Percentiles rank a stretch among this genome's conserved stretches.
Conservation (phyloP, 2,329 filamentous ascomycete species). For the Fusarium sterilihyphosum region DNA sequence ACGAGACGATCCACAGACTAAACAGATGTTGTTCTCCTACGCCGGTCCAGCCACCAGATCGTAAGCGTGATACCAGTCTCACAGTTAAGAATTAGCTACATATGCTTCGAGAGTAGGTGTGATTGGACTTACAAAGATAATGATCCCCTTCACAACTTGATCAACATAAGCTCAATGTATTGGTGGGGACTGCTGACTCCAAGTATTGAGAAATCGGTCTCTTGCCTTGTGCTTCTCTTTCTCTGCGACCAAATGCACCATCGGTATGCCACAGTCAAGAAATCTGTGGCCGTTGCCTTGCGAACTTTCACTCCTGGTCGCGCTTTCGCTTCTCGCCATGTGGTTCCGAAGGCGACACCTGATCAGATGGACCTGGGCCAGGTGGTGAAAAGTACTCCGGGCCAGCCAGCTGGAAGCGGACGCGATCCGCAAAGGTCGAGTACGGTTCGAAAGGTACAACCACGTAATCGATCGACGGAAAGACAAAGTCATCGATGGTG, state of each 20-base stretch:
- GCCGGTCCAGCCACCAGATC: background rate
- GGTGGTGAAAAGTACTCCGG: background rate
- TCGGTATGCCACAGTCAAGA: too few species aligned
- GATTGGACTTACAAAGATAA: background rate
- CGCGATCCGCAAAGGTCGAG: background rate
- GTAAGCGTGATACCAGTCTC: too few species aligned
- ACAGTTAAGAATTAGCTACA: background rate
- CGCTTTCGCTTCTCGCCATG: background rate
- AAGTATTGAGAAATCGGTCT: background rate
- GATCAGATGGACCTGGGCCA: background rate
- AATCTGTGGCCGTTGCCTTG: fast-evolving
- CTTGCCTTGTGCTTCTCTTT: background rate
- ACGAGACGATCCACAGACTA: too few species aligned
- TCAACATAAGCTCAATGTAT: background rate
- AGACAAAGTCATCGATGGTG: background rate
- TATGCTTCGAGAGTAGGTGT: background rate
- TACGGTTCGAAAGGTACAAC: background rate
- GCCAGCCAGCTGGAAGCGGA: background rate
- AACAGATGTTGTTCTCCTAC: background rate
- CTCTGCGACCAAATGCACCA: fast-evolving
- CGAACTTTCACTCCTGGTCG: fast-evolving
- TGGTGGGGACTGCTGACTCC: background rate
- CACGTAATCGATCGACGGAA: background rate
- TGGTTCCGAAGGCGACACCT: background rate
- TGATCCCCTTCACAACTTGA: background rate